These are phyloP conservation scores for Podaxis rugospora DNA, from an alignment of 768 basidiomycete species.

Conservation along the genomic window DNA sequence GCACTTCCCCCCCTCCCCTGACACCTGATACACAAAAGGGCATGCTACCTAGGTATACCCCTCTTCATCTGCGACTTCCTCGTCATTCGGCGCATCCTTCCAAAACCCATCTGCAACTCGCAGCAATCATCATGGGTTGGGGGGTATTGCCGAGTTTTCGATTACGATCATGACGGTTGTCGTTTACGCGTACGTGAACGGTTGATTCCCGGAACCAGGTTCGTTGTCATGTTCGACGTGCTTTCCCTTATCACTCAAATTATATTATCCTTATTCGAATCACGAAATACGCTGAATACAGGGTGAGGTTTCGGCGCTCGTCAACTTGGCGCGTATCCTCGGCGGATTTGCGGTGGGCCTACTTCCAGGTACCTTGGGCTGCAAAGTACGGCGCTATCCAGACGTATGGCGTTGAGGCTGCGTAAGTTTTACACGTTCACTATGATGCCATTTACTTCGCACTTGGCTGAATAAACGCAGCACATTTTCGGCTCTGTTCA, in stretches of 20 bases:
- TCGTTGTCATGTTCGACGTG: background rate
- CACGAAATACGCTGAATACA: slow-evolving; percentile 14
- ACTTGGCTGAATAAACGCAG: slow-evolving; percentile 16
- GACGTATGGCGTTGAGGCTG: slow-evolving; percentile 52
- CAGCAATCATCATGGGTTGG: slow-evolving; percentile 56
- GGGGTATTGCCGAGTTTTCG: slow-evolving; percentile 49
- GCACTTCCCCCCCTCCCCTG: background rate
- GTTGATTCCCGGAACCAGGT: slow-evolving; percentile 28
- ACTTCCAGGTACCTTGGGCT: slow-evolving; percentile 58
- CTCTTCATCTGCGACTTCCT: slow-evolving; percentile 52
- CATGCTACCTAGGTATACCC: slow-evolving; percentile 47
- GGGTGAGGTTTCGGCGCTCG: slow-evolving; percentile 52
- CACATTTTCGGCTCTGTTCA: slow-evolving; percentile 44
- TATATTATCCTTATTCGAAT: background rate
- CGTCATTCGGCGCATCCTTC: slow-evolving; percentile 46
- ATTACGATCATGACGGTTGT: slow-evolving; percentile 52
- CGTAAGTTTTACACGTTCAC: slow-evolving; percentile 26
- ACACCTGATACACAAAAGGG: slow-evolving; percentile 25
- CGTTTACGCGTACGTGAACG: slow-evolving; percentile 34
- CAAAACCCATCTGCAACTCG: slow-evolving; percentile 39
- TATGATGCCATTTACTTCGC: background rate
- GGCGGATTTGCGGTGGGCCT: slow-evolving; percentile 56
- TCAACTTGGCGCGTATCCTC: slow-evolving; percentile 46
- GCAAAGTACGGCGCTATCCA: slow-evolving; percentile 47
- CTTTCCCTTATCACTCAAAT: background rate